Evolutionary conservation across 1,284 basidiomycete genomes (phyloP), one percentile per base, ranked within the genome.

Genomic region (Coriolopsis trogii): DNA sequence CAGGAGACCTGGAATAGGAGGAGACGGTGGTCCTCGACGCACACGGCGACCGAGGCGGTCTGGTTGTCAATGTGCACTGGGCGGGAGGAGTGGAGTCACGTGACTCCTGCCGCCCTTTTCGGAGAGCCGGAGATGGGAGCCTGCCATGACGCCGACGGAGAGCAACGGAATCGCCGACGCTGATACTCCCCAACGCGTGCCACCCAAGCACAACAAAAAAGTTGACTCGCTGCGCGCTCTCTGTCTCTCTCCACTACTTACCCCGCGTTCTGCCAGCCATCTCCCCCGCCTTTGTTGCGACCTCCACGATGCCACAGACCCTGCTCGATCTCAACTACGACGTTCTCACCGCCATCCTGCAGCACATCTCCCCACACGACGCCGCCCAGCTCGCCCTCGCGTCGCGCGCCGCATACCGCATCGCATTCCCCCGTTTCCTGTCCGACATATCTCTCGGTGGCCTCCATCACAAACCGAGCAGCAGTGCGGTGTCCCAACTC

Each of bases 321-420:
- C 49, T 61, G 16, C 52, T 61, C 28, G 16, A 42, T 23, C 57
- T 61, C 49, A 59, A 59, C 39, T 57, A 57, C 51, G 60, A 61
- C 42, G 55, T 61, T 15, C 57, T 61, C 41, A 41, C 49, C 8
- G 40, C 44, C 24, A 47, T 61, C 29, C 55, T 61, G 18, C n/a
- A 40, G 6, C 53, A 49, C 15, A 31, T 61, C 39, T 50, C 57
- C 31, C 24, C 53, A 7, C 40, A 39, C 40, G 58, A 57, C 34
- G 55, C 58, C 36, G 44, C 48, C 1, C 55, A 52, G 37, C 58
- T 59, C 34, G 55, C 53, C 16, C 49, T 61, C 31, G 50, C 57
- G 7, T 57, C 44, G 6, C 58, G 55, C 33, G 37, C 46, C 23
- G 52, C 55, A 25, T 60, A 60, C 34, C 42, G 41, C 5, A 31